Conservation (phyloP, 768 basidiomycete genomes). For the Stropharia rugosoannulata region DNA sequence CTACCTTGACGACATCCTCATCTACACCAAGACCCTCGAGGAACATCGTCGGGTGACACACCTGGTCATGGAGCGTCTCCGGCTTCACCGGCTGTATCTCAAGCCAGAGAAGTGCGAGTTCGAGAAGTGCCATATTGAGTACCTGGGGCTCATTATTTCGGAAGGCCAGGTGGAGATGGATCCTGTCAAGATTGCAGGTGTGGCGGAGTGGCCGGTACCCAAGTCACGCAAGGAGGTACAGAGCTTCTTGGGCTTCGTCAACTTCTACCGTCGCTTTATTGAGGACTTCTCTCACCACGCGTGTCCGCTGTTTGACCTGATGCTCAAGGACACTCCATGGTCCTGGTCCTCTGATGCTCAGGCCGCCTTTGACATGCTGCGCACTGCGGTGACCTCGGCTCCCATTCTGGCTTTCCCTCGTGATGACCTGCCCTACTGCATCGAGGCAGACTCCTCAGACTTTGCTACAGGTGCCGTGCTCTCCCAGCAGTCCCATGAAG, state of each 20-base stretch:
- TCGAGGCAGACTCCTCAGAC: slow-evolving; percentile 34
- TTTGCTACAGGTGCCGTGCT: slow-evolving; percentile 40
- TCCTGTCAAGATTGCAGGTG: too few species aligned
- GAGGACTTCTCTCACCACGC: slow-evolving; percentile 24
- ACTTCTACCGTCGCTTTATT: slow-evolving; percentile 33
- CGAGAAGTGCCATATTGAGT: slow-evolving; percentile 23
- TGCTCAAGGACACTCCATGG: slow-evolving; percentile 5
- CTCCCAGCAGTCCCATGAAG: slow-evolving; percentile 18
- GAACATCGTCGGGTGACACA: slow-evolving; percentile 10
- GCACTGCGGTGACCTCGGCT: slow-evolving; percentile 16
- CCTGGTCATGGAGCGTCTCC: slow-evolving; percentile 17
- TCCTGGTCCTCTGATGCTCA: background rate
- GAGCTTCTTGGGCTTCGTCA: slow-evolving; percentile 21
- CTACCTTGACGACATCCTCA: slow-evolving; percentile 3
- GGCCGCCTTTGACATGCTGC: slow-evolving; percentile 23
- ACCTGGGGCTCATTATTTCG: slow-evolving; percentile 27
- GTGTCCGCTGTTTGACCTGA: slow-evolving; percentile 13
- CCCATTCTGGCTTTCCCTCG: slow-evolving; percentile 19
- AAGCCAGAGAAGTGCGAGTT: slow-evolving; percentile 39
- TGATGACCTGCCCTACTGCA: background rate
- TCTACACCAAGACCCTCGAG: slow-evolving; percentile 21
- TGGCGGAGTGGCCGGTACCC: too few species aligned
- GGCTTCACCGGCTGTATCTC: slow-evolving; percentile 29
- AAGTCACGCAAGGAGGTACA: too few species aligned
- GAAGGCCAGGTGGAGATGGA: slow-evolving; percentile 9